phyloP scores from a whole-genome alignment of 306 rosid species.

The Lotus japonicus region DNA sequence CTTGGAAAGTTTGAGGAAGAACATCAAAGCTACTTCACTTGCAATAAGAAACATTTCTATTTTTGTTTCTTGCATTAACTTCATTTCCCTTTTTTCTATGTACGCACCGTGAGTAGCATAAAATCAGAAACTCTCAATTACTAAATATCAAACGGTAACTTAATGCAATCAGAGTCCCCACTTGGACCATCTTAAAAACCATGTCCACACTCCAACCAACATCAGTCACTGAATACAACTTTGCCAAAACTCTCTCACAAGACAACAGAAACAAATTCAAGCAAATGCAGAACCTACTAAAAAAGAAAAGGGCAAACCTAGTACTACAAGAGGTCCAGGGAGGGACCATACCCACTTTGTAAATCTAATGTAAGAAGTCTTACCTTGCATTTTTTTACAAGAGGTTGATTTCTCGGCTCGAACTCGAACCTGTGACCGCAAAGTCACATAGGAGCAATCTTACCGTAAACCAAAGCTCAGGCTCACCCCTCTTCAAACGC shows the following conservation, averaged over 20 bases:
- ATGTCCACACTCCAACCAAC: constrained; percentile 8
- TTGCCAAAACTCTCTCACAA: background rate
- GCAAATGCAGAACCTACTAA: background rate
- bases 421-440: too few relatives aligned
- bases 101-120: background rate
- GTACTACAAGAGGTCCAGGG: too few relatives aligned
- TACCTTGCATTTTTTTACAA: too few relatives aligned
- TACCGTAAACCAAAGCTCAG: too few relatives aligned
- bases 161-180: constrained; percentile 6
- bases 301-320: too few relatives aligned
- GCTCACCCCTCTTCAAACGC: too few relatives aligned
- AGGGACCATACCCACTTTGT: too few relatives aligned
- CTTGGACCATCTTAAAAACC: background rate
- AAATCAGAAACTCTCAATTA: background rate
- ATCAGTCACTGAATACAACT: constrained; percentile 16
- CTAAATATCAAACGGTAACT: background rate
- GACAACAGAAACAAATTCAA: constrained; percentile 3
- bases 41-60: background rate
- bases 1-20: background rate
- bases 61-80: background rate
- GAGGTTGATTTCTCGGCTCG: too few relatives aligned
- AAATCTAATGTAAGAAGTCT: too few relatives aligned
- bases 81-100: background rate
- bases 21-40: background rate
- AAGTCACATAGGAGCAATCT: too few relatives aligned